These are phyloP conservation scores for Paspalum notatum DNA, from an alignment of 176 grass and related monocot genomes.

Conservation along the genomic window DNA sequence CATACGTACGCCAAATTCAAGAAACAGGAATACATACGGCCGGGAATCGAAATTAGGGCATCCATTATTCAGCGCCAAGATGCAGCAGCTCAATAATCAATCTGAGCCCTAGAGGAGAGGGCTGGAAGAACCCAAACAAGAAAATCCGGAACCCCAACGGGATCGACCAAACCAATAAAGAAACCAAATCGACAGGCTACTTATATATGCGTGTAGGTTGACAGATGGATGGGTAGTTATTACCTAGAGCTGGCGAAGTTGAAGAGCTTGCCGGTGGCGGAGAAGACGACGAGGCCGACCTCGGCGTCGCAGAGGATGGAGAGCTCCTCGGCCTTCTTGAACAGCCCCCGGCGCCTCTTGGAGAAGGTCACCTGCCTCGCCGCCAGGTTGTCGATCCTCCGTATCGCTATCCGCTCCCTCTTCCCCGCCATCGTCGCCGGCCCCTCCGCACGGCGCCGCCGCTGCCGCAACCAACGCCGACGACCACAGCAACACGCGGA, in stretches of 20 bases:
- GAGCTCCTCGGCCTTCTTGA: constrained; percentile 92
- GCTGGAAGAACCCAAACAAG: not conserved
- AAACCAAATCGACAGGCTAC: too few species aligned
- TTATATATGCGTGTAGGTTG: too few species aligned
- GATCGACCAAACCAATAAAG: not conserved
- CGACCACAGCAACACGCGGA: not conserved
- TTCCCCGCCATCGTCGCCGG: constrained; percentile 46
- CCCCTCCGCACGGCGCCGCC: not conserved
- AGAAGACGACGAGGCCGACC: constrained; percentile 82
- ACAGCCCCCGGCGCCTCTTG: constrained; percentile 75
- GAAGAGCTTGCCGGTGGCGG: constrained; percentile 74
- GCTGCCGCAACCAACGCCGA: not conserved
- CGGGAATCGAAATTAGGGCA: not conserved
- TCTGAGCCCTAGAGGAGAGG: not conserved
- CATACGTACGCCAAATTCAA: not conserved
- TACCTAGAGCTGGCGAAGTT: constrained; percentile 69
- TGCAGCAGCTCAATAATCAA: not conserved
- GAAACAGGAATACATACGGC: not conserved
- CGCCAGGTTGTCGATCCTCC: constrained; percentile 72
- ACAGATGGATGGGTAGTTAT: not conserved
- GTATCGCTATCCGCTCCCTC: constrained; percentile 78
- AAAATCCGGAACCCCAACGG: not conserved
- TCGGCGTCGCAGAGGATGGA: constrained; percentile 82
- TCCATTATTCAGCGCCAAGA: not conserved
- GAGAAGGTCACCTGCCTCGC: constrained; percentile 88